Base-by-base conservation (phyloP, 2,329 filamentous ascomycete species). In the Penicillium concentricum region DNA sequence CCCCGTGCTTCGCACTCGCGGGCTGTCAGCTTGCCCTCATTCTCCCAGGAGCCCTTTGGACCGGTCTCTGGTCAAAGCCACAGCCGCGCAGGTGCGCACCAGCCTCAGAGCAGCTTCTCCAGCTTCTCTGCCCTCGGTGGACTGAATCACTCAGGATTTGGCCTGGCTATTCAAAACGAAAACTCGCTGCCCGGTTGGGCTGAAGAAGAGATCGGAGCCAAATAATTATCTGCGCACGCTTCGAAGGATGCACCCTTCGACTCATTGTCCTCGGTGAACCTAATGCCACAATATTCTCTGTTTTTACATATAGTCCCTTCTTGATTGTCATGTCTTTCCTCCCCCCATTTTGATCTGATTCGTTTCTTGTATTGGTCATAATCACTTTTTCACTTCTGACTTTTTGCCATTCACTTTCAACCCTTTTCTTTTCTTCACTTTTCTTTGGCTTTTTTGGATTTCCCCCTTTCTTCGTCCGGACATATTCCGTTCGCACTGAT, bases 21-120 rank as follows among this genome's bases (percentile, higher is more conserved):
- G 37, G 92, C 94, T 34, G 91, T 97, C 58, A 96, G 92, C 72
- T 79, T 99, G 69, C 94, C 94, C 1, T 85, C 84, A 6, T 87
- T 87, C 71, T 84, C 83, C 2, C 83, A 87, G 61, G 83, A 84
- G 43, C 77, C 81, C 13, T 83, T 84, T 65, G 79, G 77, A 12
- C 76, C 78, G 24, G 69, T 72, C 44, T 70, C 72, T 8, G 66
- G 65, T 35, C 70, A 76, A 48, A 62, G 71, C 34, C 72, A 75
- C 55, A 59, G 68, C 42, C 75, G 74, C 43, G 65, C 68, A 44
- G 71, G 68, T 38, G 62, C 74, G 26, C 76, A 78, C 59, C 77
- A 77, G 60, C 73, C 76, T 41, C 79, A 80, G 53, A 75, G 73
- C 61, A 83, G 81, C 54, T 85, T 85, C 63, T 83, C 81, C 12